Conservation (phyloP, 2,329 filamentous ascomycete species). For the Didymella segeticola region DNA sequence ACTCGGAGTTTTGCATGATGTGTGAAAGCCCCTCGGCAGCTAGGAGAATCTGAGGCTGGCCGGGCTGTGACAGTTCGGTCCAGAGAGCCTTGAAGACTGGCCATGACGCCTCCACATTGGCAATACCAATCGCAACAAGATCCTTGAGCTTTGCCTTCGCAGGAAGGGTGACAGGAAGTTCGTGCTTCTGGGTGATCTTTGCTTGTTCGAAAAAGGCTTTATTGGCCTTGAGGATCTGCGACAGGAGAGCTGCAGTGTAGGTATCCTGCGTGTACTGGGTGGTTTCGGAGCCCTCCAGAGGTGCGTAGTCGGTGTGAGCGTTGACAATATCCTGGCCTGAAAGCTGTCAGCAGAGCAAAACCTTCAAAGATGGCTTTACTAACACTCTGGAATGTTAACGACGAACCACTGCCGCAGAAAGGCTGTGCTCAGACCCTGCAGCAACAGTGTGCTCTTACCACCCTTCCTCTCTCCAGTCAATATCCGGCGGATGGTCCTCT, state of each 20-base stretch:
- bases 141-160: slow-evolving; percentile 68
- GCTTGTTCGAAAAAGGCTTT: slow-evolving; percentile 64
- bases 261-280: slow-evolving; percentile 76
- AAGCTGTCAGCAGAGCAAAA: slow-evolving; percentile 21
- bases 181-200: slow-evolving; percentile 60
- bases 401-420: slow-evolving; percentile 88
- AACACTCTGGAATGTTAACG: slow-evolving; percentile 88
- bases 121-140: slow-evolving; percentile 71
- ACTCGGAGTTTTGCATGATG: slow-evolving; percentile 79
- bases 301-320: slow-evolving; percentile 80
- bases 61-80: slow-evolving; percentile 72
- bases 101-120: slow-evolving; percentile 80
- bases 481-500: slow-evolving; percentile 68
- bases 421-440: slow-evolving; percentile 84
- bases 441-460: slow-evolving; percentile 85
- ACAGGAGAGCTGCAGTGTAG: slow-evolving; percentile 77
- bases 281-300: slow-evolving; percentile 63
- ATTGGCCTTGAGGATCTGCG: slow-evolving; percentile 77
- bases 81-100: slow-evolving; percentile 81
- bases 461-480: slow-evolving; percentile 75
- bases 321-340: slow-evolving; percentile 81
- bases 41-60: slow-evolving; percentile 72
- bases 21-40: slow-evolving; percentile 80
- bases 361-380: slow-evolving; percentile 27
- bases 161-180: slow-evolving; percentile 66